Evolutionary conservation across 805 yeast species (phyloP), one percentile per base, ranked within the genome.

Genomic region (Candida awuae): DNA sequence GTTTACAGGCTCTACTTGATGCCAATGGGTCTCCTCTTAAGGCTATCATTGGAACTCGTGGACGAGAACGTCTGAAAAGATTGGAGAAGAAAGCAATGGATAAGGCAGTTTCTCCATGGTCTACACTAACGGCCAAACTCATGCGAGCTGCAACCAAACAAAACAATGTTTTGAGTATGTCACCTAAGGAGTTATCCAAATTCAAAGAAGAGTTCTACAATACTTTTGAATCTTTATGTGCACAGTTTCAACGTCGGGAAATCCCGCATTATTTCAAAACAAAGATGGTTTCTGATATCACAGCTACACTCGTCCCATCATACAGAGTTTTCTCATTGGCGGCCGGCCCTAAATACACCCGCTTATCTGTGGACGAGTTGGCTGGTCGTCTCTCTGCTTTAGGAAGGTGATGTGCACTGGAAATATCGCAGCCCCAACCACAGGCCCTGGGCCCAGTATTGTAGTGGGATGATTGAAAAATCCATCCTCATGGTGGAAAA

Each of bases 171-270:
- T 58, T 64, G 32, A 52, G 55, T 22, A 47, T 58, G 49, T 75
- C 77, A n/a, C 82, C 84, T 48, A 92, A 90, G 53, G 96, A 92
- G 44, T 76, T 84, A 53, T 86, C 85, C 62, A 75, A 73, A 47
- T 50, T 59, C 32, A 48, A 56, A 18, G 62, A 58, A 38, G 79
- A 72, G 43, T 92, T 90, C 63, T 90, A 88, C 56, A 75, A 74
- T 21, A 80, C 80, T 32, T 84, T 92, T 55, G 97, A 92, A 38
- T 84, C 75, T 25, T 73, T 88, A 25, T 71, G 81, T 18, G 70
- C 69, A 22, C 76, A 71, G 41, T 84, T 83, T 54, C 79, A 76
- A 50, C 68, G 69, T 35, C 70, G 70, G 29, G 51, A 50, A 15
- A 35, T 55, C 2, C 55, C 60, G 1, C 43, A 44, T 1, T 55